These are phyloP conservation scores for Stagonosporopsis tanaceti DNA, from an alignment of 2,329 filamentous ascomycete species.

Conservation along the genomic window DNA sequence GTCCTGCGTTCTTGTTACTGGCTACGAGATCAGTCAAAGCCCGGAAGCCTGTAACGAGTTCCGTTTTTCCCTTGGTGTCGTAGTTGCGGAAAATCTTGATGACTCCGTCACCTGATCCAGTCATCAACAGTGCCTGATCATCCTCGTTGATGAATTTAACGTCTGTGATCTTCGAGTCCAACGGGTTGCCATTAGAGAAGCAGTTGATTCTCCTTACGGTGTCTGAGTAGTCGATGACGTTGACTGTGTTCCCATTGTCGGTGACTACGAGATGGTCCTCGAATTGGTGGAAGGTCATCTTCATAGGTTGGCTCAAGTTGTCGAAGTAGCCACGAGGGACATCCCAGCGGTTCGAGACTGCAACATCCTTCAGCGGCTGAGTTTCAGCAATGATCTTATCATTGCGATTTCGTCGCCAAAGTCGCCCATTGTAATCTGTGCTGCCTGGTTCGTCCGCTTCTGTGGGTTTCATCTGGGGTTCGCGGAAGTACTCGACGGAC, in stretches of 20 bases:
- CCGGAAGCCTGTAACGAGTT: constrained; percentile 89
- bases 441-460: constrained; percentile 97
- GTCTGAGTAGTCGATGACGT: constrained; percentile 77
- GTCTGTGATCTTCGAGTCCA: constrained; percentile 90
- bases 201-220: constrained; percentile 75
- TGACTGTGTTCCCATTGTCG: constrained; percentile 89
- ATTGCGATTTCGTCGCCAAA: constrained; percentile 93
- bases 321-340: constrained; percentile 83
- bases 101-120: constrained; percentile 92
- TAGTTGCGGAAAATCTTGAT: constrained; percentile 94
- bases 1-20: constrained; percentile 90
- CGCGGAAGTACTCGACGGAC: constrained; percentile 96
- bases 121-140: constrained; percentile 93
- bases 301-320: constrained; percentile 86
- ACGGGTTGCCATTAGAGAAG: constrained; percentile 94
- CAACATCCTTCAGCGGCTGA: constrained; percentile 89
- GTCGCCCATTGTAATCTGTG: constrained; percentile 91
- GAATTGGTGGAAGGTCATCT: constrained; percentile 97
- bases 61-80: constrained; percentile 76
- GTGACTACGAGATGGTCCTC: constrained; percentile 94
- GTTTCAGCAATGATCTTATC: constrained; percentile 91
- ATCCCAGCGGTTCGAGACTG: constrained; percentile 87
- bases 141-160: constrained; percentile 98
- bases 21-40: constrained; percentile 93
- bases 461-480: constrained; percentile 96